phyloP scores from a whole-genome alignment of 371 early-diverging fungal genomes.

The Mucor lusitanicus region DNA sequence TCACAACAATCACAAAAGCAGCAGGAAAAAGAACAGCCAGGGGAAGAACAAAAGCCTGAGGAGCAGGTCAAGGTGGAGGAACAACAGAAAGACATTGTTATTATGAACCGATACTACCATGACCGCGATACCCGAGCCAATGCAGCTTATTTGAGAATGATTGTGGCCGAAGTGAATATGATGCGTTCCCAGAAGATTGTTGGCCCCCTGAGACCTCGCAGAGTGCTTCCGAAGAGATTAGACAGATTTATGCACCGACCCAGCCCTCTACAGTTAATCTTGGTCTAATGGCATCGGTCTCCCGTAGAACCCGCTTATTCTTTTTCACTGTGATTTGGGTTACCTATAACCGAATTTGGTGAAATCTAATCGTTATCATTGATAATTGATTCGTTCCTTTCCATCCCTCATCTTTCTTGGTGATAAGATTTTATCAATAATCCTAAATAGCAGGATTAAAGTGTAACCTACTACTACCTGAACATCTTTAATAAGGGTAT shows the following conservation, averaged over 20 bases:
- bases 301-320: background rate
- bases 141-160: conserved; percentile 58
- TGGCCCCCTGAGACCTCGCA: conserved; percentile 56
- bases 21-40: background rate
- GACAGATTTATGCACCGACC: conserved; percentile 29
- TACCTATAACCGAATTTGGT: background rate
- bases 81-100: conserved; percentile 5
- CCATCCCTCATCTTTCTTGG: background rate
- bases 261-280: conserved; percentile 23
- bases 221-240: conserved; percentile 49
- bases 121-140: conserved; percentile 54
- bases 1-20: background rate
- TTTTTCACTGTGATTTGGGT: background rate
- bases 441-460: background rate
- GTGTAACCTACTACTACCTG: background rate
- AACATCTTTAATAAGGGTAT: background rate
- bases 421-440: background rate
- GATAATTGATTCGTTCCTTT: background rate
- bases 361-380: conserved; percentile 5
- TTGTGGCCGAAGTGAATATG: conserved; percentile 63
- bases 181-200: conserved; percentile 63
- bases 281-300: background rate
- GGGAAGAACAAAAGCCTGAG: background rate
- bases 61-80: conserved; percentile 8
- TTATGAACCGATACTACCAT: background rate